Conservation (phyloP, 768 basidiomycete genomes). For the Steccherinum ochraceum region DNA sequence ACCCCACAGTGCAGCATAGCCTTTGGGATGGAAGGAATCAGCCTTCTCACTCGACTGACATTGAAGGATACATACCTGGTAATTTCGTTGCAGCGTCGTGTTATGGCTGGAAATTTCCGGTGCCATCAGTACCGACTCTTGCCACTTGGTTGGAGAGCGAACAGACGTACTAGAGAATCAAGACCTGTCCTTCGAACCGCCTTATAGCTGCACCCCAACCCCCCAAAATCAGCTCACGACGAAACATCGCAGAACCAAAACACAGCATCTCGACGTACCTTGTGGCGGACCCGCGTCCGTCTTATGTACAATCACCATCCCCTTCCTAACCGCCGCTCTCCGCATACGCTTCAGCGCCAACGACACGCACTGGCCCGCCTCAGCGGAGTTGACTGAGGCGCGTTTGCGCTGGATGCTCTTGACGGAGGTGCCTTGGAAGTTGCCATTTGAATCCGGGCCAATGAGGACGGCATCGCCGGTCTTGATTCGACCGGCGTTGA, state of each 20-base stretch:
- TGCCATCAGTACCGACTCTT: too few relatives aligned
- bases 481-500: slow-evolving; percentile 70
- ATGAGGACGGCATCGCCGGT: slow-evolving; percentile 77
- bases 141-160: neutral
- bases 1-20: slow-evolving; percentile 94
- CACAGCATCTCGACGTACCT: slow-evolving; percentile 51
- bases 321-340: slow-evolving; percentile 78
- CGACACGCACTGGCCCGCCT: slow-evolving; percentile 95
- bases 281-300: slow-evolving; percentile 69
- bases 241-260: too few relatives aligned
- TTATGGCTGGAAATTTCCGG: slow-evolving; percentile 56
- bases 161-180: slow-evolving; percentile 77
- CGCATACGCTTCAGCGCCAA: slow-evolving; percentile 88
- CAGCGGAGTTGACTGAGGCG: slow-evolving; percentile 75
- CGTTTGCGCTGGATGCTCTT: slow-evolving; percentile 94
- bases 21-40: slow-evolving; percentile 23
- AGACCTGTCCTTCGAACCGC: slow-evolving; percentile 88
- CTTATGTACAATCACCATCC: slow-evolving; percentile 87
- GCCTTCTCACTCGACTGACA: neutral
- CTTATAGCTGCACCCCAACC: slow-evolving; percentile 57
- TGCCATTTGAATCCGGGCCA: slow-evolving; percentile 91
- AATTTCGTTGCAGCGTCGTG: slow-evolving; percentile 87
- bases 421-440: slow-evolving; percentile 72
- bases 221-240: too few relatives aligned
- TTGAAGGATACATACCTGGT: slow-evolving; percentile 55